phyloP scores from a whole-genome alignment of 768 basidiomycete species.

The Lactarius hatsudake region DNA sequence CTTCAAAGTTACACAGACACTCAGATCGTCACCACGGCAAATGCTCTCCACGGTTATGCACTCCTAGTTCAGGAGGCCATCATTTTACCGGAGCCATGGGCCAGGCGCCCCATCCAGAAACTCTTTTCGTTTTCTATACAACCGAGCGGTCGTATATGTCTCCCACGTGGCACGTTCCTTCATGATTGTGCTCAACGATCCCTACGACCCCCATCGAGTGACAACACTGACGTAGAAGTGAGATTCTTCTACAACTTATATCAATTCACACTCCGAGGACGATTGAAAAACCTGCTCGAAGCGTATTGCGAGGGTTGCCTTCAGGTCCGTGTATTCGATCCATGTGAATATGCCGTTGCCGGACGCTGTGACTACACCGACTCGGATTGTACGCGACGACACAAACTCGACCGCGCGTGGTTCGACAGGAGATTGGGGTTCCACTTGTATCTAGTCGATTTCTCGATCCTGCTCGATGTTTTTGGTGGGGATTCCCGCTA shows the following conservation, averaged over 20 bases:
- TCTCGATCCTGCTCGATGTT: slow-evolving; percentile 7
- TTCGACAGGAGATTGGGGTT: slow-evolving; percentile 22
- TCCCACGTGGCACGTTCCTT: slow-evolving; percentile 14
- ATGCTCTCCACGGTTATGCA: no score
- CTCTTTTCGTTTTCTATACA: slow-evolving; percentile 17
- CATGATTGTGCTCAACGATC: not conserved
- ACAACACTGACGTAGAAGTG: slow-evolving; percentile 7
- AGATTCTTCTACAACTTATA: slow-evolving; percentile 6
- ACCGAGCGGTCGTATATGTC: slow-evolving; percentile 11
- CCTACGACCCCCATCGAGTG: not conserved
- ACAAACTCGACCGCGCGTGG: slow-evolving; percentile 15
- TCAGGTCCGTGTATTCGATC: slow-evolving; percentile 16
- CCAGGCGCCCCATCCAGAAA: not conserved
- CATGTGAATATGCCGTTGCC: slow-evolving; percentile 5
- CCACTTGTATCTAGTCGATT: slow-evolving; percentile 18
- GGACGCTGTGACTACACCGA: slow-evolving; percentile 13
- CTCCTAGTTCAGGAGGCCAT: slow-evolving; percentile 1
- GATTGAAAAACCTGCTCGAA: slow-evolving; percentile 14
- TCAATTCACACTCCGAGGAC: not conserved
- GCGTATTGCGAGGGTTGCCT: slow-evolving; percentile 9
- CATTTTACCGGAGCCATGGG: slow-evolving; percentile 5
- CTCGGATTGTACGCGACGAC: slow-evolving; percentile 8
- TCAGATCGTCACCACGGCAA: no score
- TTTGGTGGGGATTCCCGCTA: not conserved
- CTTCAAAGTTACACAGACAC: no score